Base-by-base conservation (phyloP, 1,139 yeast species). In the Kodamaea derodonti region DNA sequence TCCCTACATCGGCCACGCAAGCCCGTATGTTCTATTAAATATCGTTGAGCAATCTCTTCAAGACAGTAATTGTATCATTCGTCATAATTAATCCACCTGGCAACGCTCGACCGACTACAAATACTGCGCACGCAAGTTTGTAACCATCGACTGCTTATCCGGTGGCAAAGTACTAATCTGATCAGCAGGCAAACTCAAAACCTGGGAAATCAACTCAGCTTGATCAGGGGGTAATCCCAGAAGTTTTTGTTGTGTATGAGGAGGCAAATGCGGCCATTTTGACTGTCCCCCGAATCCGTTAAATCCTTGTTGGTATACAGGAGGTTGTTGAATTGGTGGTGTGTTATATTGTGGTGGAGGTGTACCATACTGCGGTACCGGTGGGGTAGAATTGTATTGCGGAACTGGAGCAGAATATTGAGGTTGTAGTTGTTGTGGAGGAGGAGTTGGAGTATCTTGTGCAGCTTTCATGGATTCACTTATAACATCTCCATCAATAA, bases 181-280 rank as follows among this genome's bases (percentile, higher is more conserved):
- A 13, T 71, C 78, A 1, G 72, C 72, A 0, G 80, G 65, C 40
- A 83, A 57, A 27, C 71, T 65, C 39, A 83, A 64, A 4, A 82
- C 84, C 52, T 81, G 86, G 10, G 77, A 78, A 29, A 81, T 72
- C 56, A 80, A 68, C 29, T 74, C 72, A 8, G 85, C 85, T 52
- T 82, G 84, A 30, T 72, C 73, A 20, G 72, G 71, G 5, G 73
- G 66, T 46, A 79, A 52, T 23, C 56, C 61, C 14, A 69, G 52
- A 23, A 80, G 56, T 49, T 75, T 77, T 14, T 63, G 60, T 36
- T 69, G 72, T 2, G 84, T 68, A 14, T 57, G 58, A 3, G 58
- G 65, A 4, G 82, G 76, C 29, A 78, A 60, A 14, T 62, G 60
- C 1, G 74, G 60, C 83, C 82, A 78, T 42, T 61, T 68, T 2